Percentiles rank a stretch among this genome's conserved stretches.
These are phyloP conservation scores for Geotrichum citri-aurantii DNA, from an alignment of 1,139 yeast genomes.

Conservation along the genomic window DNA sequence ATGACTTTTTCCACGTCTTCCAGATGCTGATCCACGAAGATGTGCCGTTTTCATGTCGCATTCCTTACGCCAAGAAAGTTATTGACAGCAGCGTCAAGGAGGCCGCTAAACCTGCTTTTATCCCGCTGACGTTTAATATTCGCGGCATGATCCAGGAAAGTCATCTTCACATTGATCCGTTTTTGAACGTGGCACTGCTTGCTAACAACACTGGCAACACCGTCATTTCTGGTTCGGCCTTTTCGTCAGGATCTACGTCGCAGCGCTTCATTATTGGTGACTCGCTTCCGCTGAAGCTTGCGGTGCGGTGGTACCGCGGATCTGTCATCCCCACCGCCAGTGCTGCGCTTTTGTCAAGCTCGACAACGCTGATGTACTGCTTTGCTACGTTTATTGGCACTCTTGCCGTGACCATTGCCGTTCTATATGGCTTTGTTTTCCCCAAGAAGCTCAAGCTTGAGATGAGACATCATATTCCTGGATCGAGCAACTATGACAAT, in stretches of 20 bases:
- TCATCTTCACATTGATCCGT: constrained; percentile 62
- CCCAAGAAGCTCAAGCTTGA: constrained; percentile 25
- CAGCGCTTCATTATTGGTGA: constrained; percentile 65
- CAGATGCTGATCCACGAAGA: constrained; percentile 74
- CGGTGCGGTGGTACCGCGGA: constrained; percentile 50
- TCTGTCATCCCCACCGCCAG: constrained; percentile 16
- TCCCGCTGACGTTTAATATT: constrained; percentile 61
- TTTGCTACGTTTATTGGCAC: constrained; percentile 23
- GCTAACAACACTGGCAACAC: constrained; percentile 31
- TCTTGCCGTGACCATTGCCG: constrained; percentile 20
- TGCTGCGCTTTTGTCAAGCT: constrained; percentile 15
- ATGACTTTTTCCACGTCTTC: constrained; percentile 63
- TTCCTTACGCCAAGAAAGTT: constrained; percentile 40
- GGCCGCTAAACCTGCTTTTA: constrained; percentile 15
- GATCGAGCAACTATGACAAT: constrained; percentile 9
- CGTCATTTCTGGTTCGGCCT: constrained; percentile 50
- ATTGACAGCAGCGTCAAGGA: background rate
- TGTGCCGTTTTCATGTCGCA: constrained; percentile 65
- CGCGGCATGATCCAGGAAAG: constrained; percentile 65
- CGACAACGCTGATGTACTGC: constrained; percentile 15
- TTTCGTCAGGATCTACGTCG: constrained; percentile 58
- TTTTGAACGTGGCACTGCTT: constrained; percentile 48
- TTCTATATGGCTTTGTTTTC: constrained; percentile 24
- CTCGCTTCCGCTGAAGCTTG: constrained; percentile 50
- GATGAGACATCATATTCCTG: constrained; percentile 17